A percentile compares a stretch with the other conserved stretches of the same genome.
Evolutionary conservation across 768 basidiomycete species (phyloP).

Genomic region (Paxillus rubicundulus): DNA sequence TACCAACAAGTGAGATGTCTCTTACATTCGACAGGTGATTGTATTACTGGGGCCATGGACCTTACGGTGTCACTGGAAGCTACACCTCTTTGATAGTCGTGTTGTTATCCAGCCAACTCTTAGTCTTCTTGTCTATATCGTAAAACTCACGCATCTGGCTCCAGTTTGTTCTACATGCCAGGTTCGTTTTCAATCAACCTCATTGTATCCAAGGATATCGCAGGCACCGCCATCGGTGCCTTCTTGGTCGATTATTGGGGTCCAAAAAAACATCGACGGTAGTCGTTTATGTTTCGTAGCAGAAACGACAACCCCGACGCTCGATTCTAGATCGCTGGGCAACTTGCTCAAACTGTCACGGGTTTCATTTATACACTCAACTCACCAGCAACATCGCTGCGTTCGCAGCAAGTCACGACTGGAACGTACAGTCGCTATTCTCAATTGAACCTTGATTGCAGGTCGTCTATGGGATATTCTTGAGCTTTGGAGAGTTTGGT

Average conservation of each 20-base stretch:
- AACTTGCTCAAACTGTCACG: slow-evolving; percentile 63
- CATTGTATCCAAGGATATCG: slow-evolving; percentile 6
- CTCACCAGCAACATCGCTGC: slow-evolving; percentile 65
- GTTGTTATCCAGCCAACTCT: slow-evolving; percentile 71
- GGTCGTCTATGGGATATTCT: slow-evolving; percentile 89
- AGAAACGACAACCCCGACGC: neutral
- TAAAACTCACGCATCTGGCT: slow-evolving; percentile 6
- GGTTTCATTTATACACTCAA: slow-evolving; percentile 78
- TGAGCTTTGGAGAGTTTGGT: slow-evolving; percentile 86
- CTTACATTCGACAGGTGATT: neutral
- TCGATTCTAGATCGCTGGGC: slow-evolving; percentile 55
- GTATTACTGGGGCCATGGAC: neutral
- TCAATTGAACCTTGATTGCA: slow-evolving; percentile 19
- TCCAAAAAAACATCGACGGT: slow-evolving; percentile 80
- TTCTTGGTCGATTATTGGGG: slow-evolving; percentile 74
- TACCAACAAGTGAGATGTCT: slow-evolving; percentile 51
- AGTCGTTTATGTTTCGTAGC: neutral
- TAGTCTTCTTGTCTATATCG: neutral
- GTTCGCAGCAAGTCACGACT: slow-evolving; percentile 55
- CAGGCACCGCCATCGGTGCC: slow-evolving; percentile 66
- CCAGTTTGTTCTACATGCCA: slow-evolving; percentile 62
- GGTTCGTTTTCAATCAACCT: slow-evolving; percentile 28
- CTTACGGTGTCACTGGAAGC: slow-evolving; percentile 55
- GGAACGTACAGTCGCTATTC: neutral
- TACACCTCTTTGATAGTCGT: slow-evolving; percentile 51